Evolutionary conservation across 1,284 basidiomycete genomes (phyloP), one percentile per base, ranked within the genome.

Genomic region (Naganishia sp.): DNA sequence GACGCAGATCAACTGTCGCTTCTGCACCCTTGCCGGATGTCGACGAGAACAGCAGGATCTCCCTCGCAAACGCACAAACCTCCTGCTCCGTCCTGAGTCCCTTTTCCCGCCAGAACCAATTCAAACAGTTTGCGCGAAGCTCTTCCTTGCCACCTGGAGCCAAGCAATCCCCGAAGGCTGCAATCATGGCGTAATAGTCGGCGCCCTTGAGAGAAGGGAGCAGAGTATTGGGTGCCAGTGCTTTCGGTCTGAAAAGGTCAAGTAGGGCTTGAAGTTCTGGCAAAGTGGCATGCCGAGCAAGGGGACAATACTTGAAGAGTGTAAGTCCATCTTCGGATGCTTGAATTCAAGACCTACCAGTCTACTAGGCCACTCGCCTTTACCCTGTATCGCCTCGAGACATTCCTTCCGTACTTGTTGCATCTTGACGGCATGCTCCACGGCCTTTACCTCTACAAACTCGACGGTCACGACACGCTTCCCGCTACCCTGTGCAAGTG

Each of bases 241-340:
- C 81, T 23, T 79, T 82, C 0, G 93, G 93, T 25, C 84, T 84
- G 78, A 97, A 95, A 11, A 93, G 81, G 0, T 84, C 79, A 15
- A 94, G 90, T 57, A 96, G 88, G 3, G 82, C 79, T 69, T 87
- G 86, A 1, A 97, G 83, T 74, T 97, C 94, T 0, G 90, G 89
- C 0, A 94, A 83, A 0, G 89, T 83, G 0, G 92, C 94, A 73
- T 96, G 94, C 0, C 94, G 86, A 4, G 87, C 86, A 0, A 95
- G 81, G 0, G 93, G 90, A 0, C 91, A 87, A 3, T 90, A 83
- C 92, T 94, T 59, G 55, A 45, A 54, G 21, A 39, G 55, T n/a
- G 39, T 28, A 43, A 53, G 39, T 13, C 42, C 3, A 4, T 18
- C 9, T 15, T 10, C n/a, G 45, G 18, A 5, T 18, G 25, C 15